phyloP scores from a whole-genome alignment of 2,329 filamentous ascomycete species.

The Septoria linicola region DNA sequence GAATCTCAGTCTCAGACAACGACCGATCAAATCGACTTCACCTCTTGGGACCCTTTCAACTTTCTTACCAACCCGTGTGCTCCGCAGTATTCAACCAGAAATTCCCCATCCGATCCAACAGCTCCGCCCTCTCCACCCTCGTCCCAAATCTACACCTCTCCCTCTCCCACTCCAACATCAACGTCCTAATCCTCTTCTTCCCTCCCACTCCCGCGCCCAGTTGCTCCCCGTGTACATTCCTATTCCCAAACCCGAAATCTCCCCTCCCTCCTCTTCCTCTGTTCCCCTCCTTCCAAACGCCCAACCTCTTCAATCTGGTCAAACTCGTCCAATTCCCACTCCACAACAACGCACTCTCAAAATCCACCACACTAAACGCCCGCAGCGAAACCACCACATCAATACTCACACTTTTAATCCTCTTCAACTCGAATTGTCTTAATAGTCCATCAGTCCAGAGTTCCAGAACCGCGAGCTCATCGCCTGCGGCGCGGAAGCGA shows the following conservation, averaged over 20 bases:
- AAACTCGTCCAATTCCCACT: slow-evolving; percentile 13
- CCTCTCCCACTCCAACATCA: slow-evolving; percentile 6
- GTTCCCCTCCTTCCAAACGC: slow-evolving; percentile 9
- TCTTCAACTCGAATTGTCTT: slow-evolving; percentile 1
- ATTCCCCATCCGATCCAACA: slow-evolving; percentile 1
- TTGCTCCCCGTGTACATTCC: no score
- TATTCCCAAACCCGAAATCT: no score
- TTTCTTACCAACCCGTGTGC: no score
- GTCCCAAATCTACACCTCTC: not conserved
- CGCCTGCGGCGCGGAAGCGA: not conserved
- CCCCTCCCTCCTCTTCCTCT: not conserved
- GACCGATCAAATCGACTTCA: not conserved
- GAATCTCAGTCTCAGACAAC: not conserved
- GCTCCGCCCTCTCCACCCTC: not conserved
- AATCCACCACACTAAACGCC: not conserved
- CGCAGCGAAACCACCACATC: not conserved
- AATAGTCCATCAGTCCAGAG: slow-evolving; percentile 9
- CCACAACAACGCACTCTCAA: slow-evolving; percentile 17
- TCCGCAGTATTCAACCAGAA: slow-evolving; percentile 15
- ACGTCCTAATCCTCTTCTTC: not conserved
- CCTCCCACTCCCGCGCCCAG: no score
- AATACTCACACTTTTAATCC: slow-evolving; percentile 3
- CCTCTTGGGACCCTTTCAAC: no score
- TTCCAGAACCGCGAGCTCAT: slow-evolving; percentile 7
- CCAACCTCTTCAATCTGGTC: slow-evolving; percentile 5